These are phyloP conservation scores for Wickerhamomyces canadensis DNA, from an alignment of 805 yeast species.

Conservation along the genomic window DNA sequence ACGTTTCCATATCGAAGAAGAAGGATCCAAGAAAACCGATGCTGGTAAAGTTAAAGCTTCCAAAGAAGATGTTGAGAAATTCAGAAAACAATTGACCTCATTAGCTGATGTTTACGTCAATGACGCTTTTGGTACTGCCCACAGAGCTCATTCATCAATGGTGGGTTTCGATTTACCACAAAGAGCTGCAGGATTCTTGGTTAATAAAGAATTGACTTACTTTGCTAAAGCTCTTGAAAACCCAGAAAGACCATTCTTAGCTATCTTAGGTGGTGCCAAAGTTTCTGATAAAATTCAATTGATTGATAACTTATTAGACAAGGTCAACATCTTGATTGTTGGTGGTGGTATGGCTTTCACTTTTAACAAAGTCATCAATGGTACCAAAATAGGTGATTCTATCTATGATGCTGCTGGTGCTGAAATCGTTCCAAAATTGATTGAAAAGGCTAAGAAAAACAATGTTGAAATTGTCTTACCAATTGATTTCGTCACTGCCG, in stretches of 20 bases:
- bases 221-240: constrained; percentile 97
- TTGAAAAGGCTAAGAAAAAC: constrained; percentile 95
- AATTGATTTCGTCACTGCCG: constrained; percentile 93
- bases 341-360: constrained; percentile 99
- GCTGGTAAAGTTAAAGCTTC: constrained; percentile 94
- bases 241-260: constrained; percentile 97
- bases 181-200: constrained; percentile 98
- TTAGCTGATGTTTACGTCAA: constrained; percentile 96
- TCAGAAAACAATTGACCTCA: constrained; percentile 85
- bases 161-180: constrained; percentile 94
- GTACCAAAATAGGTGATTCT: constrained; percentile 86
- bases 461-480: constrained; percentile 92
- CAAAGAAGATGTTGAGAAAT: constrained; percentile 72
- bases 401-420: constrained; percentile 93
- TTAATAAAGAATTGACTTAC: constrained; percentile 95
- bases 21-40: constrained; percentile 86
- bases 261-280: constrained; percentile 99
- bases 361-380: constrained; percentile 88
- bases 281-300: constrained; percentile 98
- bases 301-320: constrained; percentile 93
- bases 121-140: constrained; percentile 99
- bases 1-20: constrained; percentile 97
- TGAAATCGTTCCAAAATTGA: constrained; percentile 84
- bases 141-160: constrained; percentile 99
- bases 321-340: constrained; percentile 88